Base-by-base conservation (phyloP, 2,329 filamentous ascomycete genomes). In the Penicillium sp. region DNA sequence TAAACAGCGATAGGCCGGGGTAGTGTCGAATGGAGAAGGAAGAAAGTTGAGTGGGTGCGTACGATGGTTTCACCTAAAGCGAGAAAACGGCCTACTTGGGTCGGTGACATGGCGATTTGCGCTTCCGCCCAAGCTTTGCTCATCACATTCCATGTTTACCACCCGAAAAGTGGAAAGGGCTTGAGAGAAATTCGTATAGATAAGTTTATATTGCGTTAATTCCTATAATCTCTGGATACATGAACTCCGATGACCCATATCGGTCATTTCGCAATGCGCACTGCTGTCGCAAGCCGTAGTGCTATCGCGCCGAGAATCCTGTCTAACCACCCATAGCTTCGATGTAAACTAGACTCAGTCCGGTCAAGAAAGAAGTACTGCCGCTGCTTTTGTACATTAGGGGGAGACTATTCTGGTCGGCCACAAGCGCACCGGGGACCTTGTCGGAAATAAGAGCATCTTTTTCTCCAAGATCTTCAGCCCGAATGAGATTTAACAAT, bases 1-100 rank as follows among this genome's bases (percentile, higher is more conserved):
- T 37, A 29, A 40, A 44, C 27, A 54, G 23, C 53, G 54, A 49
- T 61, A 58, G 50, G 51, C 55, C 56, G 52, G 60, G 62, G 51
- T 51, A 58, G 55, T 47, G 49, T 60, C 50, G 58, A 52, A 56
- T 58, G 57, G 56, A 64, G 67, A 58, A 63, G 58, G 48, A 25
- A 22, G 47, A 54, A 48, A 42, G 46, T 49, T 51, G 61, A 49
- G 67, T 69, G 65, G 67, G 67, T 70, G 67, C 58, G 65, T 68
- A 65, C 64, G 68, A 69, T 63, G 70, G 72, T 75, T 75, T 74
- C 72, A 74, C 72, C 69, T 71, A 69, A 73, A 70, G 69, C 69
- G 70, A 72, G 69, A 70, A 70, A 71, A 63, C 63, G 65, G 68
- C 56, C 57, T 59, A 51, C 55, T 61, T 66, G 65, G 68, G 63